A percentile compares a stretch with the other conserved stretches of the same genome.
These are phyloP conservation scores for Pontederia crassipes DNA, from an alignment of 176 grass and related monocot species.

Conservation along the genomic window DNA sequence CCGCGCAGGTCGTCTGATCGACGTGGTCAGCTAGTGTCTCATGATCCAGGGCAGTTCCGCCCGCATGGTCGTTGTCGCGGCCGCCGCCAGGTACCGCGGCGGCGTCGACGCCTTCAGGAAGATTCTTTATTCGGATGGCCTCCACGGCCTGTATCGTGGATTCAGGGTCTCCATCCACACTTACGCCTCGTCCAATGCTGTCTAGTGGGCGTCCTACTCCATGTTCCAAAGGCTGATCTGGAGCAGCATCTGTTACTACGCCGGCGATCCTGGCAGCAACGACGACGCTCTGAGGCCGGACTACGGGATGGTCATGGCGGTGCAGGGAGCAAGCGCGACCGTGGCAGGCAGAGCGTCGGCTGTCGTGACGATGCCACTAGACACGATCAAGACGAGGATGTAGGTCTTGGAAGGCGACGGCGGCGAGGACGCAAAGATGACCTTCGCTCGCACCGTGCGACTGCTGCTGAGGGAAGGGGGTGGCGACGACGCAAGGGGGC, in stretches of 20 bases:
- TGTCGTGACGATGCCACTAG: constrained; percentile 85
- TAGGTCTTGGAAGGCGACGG: constrained; percentile 69
- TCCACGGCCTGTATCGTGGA: constrained; percentile 72
- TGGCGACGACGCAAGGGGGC: too few species aligned
- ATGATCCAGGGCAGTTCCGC: too few species aligned
- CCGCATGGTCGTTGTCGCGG: too few species aligned
- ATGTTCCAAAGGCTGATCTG: too few species aligned
- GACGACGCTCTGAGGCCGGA: constrained; percentile 20
- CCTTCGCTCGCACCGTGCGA: constrained; percentile 54
- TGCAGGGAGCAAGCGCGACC: too few species aligned
- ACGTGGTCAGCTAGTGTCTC: too few species aligned
- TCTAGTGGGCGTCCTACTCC: too few species aligned
- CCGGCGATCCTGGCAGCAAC: too few species aligned
- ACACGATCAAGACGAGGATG: constrained; percentile 90
- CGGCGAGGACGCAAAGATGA: neutral
- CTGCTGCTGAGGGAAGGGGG: constrained; percentile 69
- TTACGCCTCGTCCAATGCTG: constrained; percentile 91
- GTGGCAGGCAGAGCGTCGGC: constrained; percentile 53
- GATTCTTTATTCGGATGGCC: constrained; percentile 60
- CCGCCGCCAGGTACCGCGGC: too few species aligned
- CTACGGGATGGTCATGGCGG: constrained; percentile 38
- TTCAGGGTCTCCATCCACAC: constrained; percentile 92
- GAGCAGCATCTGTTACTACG: too few species aligned
- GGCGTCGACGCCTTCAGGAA: constrained; percentile 62
- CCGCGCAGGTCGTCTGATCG: constrained; percentile 6